Conservation (phyloP, 441 rosid species). For the Rhodomyrtus psidioides region DNA sequence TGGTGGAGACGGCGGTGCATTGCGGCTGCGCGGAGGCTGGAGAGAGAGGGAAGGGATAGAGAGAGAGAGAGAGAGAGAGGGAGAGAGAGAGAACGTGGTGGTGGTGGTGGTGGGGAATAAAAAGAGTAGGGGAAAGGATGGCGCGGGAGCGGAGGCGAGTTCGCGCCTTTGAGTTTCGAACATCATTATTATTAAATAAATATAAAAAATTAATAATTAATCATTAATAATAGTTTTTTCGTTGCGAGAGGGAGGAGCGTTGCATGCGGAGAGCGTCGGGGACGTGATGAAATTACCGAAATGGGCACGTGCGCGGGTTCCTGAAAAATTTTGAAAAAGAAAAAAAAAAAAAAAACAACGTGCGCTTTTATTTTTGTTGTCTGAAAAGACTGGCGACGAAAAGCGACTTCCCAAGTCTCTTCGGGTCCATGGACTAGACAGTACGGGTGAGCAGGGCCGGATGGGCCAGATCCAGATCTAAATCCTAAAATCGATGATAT, state of each 20-base stretch:
- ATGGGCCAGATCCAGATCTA: too few species aligned
- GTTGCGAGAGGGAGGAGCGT: neutral
- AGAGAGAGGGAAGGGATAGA: neutral
- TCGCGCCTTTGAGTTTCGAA: neutral
- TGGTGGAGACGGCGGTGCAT: conserved; percentile 45
- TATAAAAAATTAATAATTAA: too few species aligned
- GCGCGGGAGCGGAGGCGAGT: conserved; percentile 7
- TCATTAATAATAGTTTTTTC: neutral
- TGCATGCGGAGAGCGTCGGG: neutral
- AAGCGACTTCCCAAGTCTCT: neutral
- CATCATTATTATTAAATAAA: neutral
- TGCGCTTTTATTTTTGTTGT: neutral
- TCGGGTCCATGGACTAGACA: neutral
- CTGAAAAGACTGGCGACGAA: neutral
- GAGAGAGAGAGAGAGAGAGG: neutral
- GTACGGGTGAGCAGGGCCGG: too few species aligned
- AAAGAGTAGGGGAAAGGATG: neutral
- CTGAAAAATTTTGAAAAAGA: neutral
- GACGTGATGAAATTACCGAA: neutral
- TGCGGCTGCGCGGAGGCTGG: conserved; percentile 15
- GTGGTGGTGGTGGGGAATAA: neutral
- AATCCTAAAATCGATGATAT: too few species aligned
- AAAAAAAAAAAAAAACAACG: neutral
- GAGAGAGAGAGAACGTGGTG: neutral
- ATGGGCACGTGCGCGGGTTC: neutral